Evolutionary conservation across 2,329 filamentous ascomycete species (phyloP), one percentile per base, ranked within the genome.

Genomic region (Clarireedia homoeocarpa): DNA sequence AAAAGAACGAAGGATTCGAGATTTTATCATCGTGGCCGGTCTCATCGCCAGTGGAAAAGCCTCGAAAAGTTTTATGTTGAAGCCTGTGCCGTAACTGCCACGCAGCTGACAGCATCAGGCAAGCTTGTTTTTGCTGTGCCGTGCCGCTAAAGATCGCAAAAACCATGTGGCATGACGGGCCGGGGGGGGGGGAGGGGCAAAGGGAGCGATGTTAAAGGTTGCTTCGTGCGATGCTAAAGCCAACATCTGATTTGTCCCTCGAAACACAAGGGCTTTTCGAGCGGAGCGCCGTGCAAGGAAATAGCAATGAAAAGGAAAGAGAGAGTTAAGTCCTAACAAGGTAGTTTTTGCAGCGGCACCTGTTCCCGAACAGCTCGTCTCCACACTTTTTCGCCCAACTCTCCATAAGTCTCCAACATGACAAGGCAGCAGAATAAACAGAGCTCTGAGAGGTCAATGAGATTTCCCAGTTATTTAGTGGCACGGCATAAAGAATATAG

Each of bases 51-150:
- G 52, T 53, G 44, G 23, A 42, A 23, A 20, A 12, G 9, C 9
- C 23, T 23, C n/a, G 15, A 17, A 15, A 30, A 36, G 42, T 26
- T 45, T 14, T 45, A 24, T 45, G 42, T 26, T 23, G 23, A 48
- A 48, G 24, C 24, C 51, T 53, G 40, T 38, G 45, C 45, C 34
- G 51, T 39, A 46, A 48, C 45, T 54, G 46, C 53, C 53, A 55
- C 53, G 53, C 53, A 55, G 53, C 53, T 55, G 53, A 55, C 53
- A 51, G 47, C 45, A 54, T 54, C 52, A 54, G 45, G 52, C 52
- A 54, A 54, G 52, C 49, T 54, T 49, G 52, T 42, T 54, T 34
- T 54, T 55, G 38, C 53, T 55, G 53, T 55, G 47, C 53, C 53
- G 47, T 55, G 53, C 46, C 38, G 46, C 53, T 55, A 50, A 51